Evolutionary conservation across 2,329 filamentous ascomycete species (phyloP).

Genomic region (Talaromyces piceae): DNA sequence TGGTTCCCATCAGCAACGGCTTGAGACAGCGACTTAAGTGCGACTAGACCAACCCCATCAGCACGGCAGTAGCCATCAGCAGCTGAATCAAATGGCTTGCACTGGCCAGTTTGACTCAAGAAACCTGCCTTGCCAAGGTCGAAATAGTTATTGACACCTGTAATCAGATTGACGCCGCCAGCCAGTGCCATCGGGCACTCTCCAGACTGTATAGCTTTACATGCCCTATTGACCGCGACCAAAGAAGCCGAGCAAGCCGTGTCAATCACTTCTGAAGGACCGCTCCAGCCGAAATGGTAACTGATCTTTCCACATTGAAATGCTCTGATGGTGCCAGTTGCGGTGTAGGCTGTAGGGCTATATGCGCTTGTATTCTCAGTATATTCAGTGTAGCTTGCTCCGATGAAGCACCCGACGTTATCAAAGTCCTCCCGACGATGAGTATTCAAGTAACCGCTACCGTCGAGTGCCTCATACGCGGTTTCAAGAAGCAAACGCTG

Average conservation of each 20-base stretch:
- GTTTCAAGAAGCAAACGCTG: conserved; percentile 16
- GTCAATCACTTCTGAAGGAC: conserved; percentile 39
- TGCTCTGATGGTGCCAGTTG: conserved; percentile 26
- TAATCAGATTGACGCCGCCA: conserved; percentile 18
- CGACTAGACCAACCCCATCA: conserved; percentile 43
- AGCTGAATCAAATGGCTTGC: conserved; percentile 38
- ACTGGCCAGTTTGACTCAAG: conserved; percentile 47
- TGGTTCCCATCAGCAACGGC: conserved; percentile 41
- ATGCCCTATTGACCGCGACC: conserved; percentile 28
- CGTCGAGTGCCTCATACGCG: conserved; percentile 32
- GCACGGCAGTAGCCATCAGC: conserved; percentile 46
- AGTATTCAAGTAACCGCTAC: conserved; percentile 3
- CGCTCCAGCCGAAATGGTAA: conserved; percentile 34
- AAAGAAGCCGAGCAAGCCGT: conserved; percentile 42
- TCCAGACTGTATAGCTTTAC: conserved; percentile 22
- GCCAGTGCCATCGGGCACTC: conserved; percentile 21
- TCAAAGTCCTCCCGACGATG: conserved; percentile 15
- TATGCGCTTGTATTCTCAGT: conserved; percentile 10
- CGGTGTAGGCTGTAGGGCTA: conserved; percentile 12
- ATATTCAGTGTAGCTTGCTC: conserved; percentile 17
- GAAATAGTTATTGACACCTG: conserved; percentile 26
- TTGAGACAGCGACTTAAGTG: conserved; percentile 43
- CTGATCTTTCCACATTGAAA: conserved; percentile 36
- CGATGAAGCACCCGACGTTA: conserved; percentile 19
- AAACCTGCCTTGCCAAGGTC: conserved; percentile 28